Evolutionary conservation across 768 basidiomycete genomes (phyloP).

Genomic region (Pulveroboletus frians): DNA sequence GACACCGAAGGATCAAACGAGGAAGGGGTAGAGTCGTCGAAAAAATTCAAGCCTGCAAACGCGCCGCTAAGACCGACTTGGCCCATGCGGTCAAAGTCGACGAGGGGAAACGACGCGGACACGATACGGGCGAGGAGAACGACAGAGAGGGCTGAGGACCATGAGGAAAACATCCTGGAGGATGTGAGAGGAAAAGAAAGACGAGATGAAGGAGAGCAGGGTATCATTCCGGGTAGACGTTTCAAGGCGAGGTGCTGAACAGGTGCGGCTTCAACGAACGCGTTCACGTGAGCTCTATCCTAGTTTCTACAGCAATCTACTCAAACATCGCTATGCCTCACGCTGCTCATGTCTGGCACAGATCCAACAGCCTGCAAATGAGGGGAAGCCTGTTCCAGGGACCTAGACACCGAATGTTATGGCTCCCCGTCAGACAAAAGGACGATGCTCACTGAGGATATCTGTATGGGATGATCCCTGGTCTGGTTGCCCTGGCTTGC

Average conservation of each 20-base stretch:
- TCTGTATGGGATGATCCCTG: slow-evolving; percentile 54
- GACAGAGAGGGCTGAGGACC: slow-evolving; percentile 27
- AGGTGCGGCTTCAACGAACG: slow-evolving; percentile 9
- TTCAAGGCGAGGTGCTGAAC: not conserved
- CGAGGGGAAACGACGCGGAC: slow-evolving; percentile 44
- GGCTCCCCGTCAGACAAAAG: not conserved
- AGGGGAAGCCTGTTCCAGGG: slow-evolving; percentile 55
- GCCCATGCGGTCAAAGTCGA: slow-evolving; percentile 84
- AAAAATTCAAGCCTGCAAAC: slow-evolving; percentile 82
- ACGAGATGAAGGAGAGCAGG: slow-evolving; percentile 1
- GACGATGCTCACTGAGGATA: slow-evolving; percentile 65
- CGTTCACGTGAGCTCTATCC: slow-evolving; percentile 26
- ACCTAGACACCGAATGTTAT: slow-evolving; percentile 32
- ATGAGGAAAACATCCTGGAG: slow-evolving; percentile 9
- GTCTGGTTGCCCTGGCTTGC: slow-evolving; percentile 39
- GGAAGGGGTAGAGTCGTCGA: slow-evolving; percentile 50
- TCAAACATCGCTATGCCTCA: no score
- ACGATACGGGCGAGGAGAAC: slow-evolving; percentile 11
- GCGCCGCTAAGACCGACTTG: slow-evolving; percentile 83
- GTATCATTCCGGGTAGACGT: not conserved
- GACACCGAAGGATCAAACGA: slow-evolving; percentile 67
- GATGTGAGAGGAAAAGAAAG: slow-evolving; percentile 3
- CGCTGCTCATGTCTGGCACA: slow-evolving; percentile 31
- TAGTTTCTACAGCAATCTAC: no score
- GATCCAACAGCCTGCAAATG: slow-evolving; percentile 57